Percentiles rank a stretch among this genome's conserved stretches.
phyloP scores from a whole-genome alignment of 1,284 basidiomycete species.

The Cerioporus squamosus region DNA sequence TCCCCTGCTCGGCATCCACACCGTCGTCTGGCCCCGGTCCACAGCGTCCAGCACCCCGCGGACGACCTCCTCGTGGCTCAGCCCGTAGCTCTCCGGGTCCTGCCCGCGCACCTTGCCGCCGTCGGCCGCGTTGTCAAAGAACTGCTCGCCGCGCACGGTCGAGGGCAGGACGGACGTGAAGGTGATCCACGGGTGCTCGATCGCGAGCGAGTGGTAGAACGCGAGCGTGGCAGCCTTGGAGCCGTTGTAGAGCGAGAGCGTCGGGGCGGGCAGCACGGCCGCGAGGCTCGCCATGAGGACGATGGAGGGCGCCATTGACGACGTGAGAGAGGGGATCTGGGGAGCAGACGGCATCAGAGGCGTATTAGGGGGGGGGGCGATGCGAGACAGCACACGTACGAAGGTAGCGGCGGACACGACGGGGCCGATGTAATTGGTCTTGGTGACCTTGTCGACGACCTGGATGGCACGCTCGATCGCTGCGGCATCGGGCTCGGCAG shows the following conservation, averaged over 20 bases:
- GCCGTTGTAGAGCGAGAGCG: constrained; percentile 83
- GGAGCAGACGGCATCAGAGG: not conserved
- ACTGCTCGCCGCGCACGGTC: constrained; percentile 70
- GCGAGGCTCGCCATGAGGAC: constrained; percentile 83
- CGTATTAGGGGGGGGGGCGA: no score
- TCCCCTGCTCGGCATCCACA: constrained; percentile 53
- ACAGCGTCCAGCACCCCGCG: constrained; percentile 59
- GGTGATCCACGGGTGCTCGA: constrained; percentile 71
- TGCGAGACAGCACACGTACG: constrained; percentile 42
- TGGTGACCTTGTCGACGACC: constrained; percentile 54
- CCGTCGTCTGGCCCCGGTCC: constrained; percentile 54
- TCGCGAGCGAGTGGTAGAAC: constrained; percentile 77
- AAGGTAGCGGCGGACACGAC: constrained; percentile 66
- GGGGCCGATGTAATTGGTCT: constrained; percentile 68
- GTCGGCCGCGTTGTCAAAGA: constrained; percentile 78
- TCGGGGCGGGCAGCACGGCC: constrained; percentile 83
- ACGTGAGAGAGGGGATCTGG: constrained; percentile 78
- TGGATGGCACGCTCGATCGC: constrained; percentile 55
- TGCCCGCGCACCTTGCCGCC: constrained; percentile 51
- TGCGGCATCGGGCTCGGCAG: constrained; percentile 44
- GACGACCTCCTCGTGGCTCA: constrained; percentile 61
- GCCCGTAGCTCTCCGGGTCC: constrained; percentile 54
- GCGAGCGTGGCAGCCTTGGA: constrained; percentile 83
- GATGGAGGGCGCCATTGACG: constrained; percentile 73
- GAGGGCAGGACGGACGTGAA: constrained; percentile 63